Conservation (phyloP, 73 alveolate genomes). For the Paramecium biaurelia region DNA sequence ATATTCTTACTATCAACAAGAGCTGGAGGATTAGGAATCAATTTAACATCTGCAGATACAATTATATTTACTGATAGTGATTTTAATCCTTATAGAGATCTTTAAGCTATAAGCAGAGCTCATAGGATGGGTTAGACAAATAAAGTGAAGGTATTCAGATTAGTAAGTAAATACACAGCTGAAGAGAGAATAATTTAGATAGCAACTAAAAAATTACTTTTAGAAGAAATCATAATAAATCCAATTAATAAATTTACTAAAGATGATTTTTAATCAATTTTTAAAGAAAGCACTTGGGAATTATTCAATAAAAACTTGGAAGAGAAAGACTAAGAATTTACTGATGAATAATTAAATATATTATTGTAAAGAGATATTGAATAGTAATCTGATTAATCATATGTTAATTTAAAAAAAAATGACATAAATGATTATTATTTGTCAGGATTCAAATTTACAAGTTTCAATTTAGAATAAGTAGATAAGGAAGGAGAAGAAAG, state of each 20-base stretch:
- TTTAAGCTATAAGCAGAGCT: conserved; percentile 77
- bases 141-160: conserved; percentile 72
- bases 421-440: conserved; percentile 66
- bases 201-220: conserved; percentile 69
- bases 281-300: conserved; percentile 72
- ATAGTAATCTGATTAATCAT: conserved; percentile 55
- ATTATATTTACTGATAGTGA: conserved; percentile 75
- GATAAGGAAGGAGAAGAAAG: conserved; percentile 50
- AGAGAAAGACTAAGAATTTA: conserved; percentile 62
- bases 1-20: conserved; percentile 54
- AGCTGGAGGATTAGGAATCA: conserved; percentile 73
- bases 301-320: conserved; percentile 65
- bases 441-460: conserved; percentile 74
- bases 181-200: conserved; percentile 77
- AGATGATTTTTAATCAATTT: conserved; percentile 64
- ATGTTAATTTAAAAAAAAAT: conserved; percentile 46
- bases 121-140: conserved; percentile 78
- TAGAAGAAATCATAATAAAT: conserved; percentile 63
- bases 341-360: conserved; percentile 67
- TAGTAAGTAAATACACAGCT: conserved; percentile 73
- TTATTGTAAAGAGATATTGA: conserved; percentile 65
- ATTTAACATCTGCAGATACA: conserved; percentile 80
- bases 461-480: conserved; percentile 56
- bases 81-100: conserved; percentile 80
- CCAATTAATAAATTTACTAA: conserved; percentile 61